These are phyloP conservation scores for Jacaranda copaia DNA, from an alignment of 257 asterid species.

Conservation along the genomic window DNA sequence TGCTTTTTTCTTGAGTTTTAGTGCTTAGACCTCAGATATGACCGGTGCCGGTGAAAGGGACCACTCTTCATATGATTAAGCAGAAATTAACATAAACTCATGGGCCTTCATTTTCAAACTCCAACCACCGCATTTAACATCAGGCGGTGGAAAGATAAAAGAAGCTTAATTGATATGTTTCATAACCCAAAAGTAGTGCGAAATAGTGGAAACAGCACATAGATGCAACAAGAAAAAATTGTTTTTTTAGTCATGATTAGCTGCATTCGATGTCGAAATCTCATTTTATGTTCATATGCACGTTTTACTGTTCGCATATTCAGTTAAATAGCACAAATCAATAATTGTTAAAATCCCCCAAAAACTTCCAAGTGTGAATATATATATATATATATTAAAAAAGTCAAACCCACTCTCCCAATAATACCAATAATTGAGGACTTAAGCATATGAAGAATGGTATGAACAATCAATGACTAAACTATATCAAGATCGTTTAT, in stretches of 20 bases:
- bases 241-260: no score
- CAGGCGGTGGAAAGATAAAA: neutral
- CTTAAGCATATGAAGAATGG: no score
- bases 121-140: slow-evolving; percentile 27
- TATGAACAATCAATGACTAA: no score
- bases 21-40: neutral
- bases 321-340: no score
- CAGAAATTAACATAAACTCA: neutral
- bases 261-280: neutral
- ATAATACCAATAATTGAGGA: neutral
- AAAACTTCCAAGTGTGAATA: neutral
- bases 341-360: neutral
- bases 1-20: neutral
- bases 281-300: neutral
- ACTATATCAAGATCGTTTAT: no score
- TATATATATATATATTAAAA: neutral
- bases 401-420: neutral
- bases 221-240: neutral
- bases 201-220: slow-evolving; percentile 5
- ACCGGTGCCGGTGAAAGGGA: neutral
- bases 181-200: slow-evolving; percentile 12
- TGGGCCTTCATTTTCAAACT: slow-evolving; percentile 30
- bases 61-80: slow-evolving; percentile 9
- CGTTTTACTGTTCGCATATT: no score
- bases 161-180: neutral